These are phyloP conservation scores for Saccharomycopsis babjevae DNA, from an alignment of 805 yeast genomes.

Conservation along the genomic window DNA sequence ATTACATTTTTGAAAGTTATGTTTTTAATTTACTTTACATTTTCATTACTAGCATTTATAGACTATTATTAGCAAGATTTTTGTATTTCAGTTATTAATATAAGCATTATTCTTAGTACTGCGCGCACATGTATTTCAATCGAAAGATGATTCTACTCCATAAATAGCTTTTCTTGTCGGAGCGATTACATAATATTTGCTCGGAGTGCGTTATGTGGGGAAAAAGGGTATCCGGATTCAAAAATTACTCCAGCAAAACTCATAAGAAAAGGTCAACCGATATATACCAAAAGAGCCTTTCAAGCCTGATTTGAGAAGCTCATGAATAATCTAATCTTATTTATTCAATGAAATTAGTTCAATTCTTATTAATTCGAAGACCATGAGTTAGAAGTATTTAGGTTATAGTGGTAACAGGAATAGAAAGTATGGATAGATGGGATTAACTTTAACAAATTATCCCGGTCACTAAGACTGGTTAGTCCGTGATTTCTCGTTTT, in stretches of 20 bases:
- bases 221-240: not conserved
- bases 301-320: too few species aligned
- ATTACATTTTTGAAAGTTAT: not conserved
- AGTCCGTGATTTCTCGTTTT: not conserved
- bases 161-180: not conserved
- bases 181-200: not conserved
- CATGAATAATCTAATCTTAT: too few species aligned
- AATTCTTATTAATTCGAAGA: too few species aligned
- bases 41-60: too few species aligned
- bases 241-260: not conserved
- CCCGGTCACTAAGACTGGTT: too few species aligned
- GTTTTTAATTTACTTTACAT: too few species aligned
- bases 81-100: too few species aligned
- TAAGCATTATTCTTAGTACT: too few species aligned
- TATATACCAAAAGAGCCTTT: not conserved
- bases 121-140: too few species aligned
- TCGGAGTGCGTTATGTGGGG: slow-evolving; percentile 1
- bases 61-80: too few species aligned
- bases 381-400: too few species aligned
- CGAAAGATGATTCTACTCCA: not conserved
- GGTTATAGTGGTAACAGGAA: not conserved
- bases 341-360: too few species aligned
- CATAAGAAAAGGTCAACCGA: not conserved
- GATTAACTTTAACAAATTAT: not conserved
- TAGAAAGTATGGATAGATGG: not conserved